Conservation (phyloP, 176 grass and related monocot genomes). For the Themeda triandra region DNA sequence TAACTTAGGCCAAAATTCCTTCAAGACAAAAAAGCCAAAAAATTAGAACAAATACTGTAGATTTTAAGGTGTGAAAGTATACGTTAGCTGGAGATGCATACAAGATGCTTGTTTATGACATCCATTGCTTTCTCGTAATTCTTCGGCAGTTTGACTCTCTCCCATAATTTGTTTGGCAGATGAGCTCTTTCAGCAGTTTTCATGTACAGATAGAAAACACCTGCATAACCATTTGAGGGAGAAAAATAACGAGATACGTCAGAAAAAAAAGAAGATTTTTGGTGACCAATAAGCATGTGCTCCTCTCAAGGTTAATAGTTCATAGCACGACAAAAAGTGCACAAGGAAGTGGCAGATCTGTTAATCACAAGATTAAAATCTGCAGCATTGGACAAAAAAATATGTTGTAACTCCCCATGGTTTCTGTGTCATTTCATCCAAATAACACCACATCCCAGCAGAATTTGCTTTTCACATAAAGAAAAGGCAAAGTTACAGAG, state of each 20-base stretch:
- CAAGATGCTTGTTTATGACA: conserved; percentile 78
- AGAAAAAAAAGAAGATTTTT: neutral
- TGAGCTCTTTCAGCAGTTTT: conserved; percentile 99
- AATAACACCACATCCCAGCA: neutral
- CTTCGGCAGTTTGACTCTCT: conserved; percentile 84
- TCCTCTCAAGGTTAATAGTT: neutral
- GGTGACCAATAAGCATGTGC: neutral
- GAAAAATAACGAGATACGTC: neutral
- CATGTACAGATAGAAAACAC: conserved; percentile 96
- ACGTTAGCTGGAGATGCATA: conserved; percentile 23
- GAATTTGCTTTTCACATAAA: neutral
- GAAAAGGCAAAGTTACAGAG: neutral
- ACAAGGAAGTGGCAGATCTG: neutral
- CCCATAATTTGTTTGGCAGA: conserved; percentile 89
- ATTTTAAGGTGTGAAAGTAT: neutral
- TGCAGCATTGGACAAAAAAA: neutral
- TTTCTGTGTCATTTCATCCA: neutral
- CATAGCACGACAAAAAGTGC: neutral
- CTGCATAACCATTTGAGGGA: conserved; percentile 32
- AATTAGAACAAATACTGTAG: neutral
- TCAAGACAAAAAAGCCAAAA: neutral
- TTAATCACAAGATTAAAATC: neutral
- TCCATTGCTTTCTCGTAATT: conserved; percentile 94
- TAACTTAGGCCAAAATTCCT: conserved; percentile 96
- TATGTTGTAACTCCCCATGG: neutral